Base-by-base conservation (phyloP, 345 rosid genomes). In the Arabis alpina region DNA sequence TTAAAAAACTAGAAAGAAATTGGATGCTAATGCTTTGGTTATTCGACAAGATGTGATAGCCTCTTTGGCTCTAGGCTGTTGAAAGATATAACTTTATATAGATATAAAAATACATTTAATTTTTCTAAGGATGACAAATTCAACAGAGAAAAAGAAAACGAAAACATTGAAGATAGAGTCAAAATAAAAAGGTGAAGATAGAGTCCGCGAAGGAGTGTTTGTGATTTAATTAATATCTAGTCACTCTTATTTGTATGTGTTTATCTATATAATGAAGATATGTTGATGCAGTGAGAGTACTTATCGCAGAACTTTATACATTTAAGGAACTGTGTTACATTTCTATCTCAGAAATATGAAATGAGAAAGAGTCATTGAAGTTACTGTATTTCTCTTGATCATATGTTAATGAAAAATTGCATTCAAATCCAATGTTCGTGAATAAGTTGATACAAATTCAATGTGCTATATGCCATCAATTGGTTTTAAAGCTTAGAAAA, bases 31-130 rank as follows among this genome's bases (percentile, higher is more conserved):
- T 25, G 64, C 16, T 56, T 68, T 56, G 48, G 13, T 25, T 54
- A 19, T 10, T 34, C 45, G 8, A 68, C 3, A 23, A 68, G 49
- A 69, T 69, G 65, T 57, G 73, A 58, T 37, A 48, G 65, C 73
- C 51, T 48, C 73, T 69, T 69, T 48, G 66, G 64, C 56, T 34
- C 12, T 57, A 47, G 55, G 65, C 40, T 47, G 8, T 39, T 48
- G 39, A 23, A 23, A 68, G 14, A 56, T 67, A 54, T 34, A 34
- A 34, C 37, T 58, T 34, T 14, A 34, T 4, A 34, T 2, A 14
- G 12, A 58, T 23, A 12, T 34, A 8, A 0, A 19, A 23, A 48
- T 15, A 23, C 2, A 13, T 54, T 2, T 53, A 53, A 1, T 16
- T 14, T n/a, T 42, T 56, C 24, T 10, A 54, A 32, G 19, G 45